Evolutionary conservation across 495 filamentous ascomycete species (phyloP), one percentile per base, ranked within the genome.

Genomic region (Xylona heveae): DNA sequence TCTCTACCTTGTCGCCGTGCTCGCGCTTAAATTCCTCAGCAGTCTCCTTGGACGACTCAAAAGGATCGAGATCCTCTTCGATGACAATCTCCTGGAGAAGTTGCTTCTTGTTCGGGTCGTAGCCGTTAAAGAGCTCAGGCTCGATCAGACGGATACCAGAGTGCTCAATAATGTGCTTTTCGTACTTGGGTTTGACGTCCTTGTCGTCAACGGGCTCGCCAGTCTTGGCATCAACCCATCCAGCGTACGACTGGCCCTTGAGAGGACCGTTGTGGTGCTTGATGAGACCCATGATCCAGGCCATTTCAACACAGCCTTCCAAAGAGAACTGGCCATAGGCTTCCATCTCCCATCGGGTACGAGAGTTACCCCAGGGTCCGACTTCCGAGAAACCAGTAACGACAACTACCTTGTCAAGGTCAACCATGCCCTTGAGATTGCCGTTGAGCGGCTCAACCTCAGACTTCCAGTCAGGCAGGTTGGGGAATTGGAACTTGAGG

Each of bases 231-330:
- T 99, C 88, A 34, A 95, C 83, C 88, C 88, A 99, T 35, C 88
- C 88, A 30, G 88, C 79, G 55, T 99, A 95, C 25, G 74, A 71
- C 59, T 92, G 76, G 48, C 90, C 88, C 57, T 95, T 95, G 49
- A 99, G 72, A 5, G 82, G 79, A n/a, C 88, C 90, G 41, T 95
- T 94, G 58, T 92, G 80, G 50, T 99, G 90, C 58, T 78, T 91
- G 55, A 99, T 95, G 36, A 95, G 73, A 35, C 90, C 90, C 88
- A 95, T 99, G 48, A 99, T 79, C 88, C 88, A 99, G 19, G 88
- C 82, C 88, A 99, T 95, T 54, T 99, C 88, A 36, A 99, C 75
- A 47, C 88, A 95, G 12, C 88, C 88, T 53, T 95, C 88, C 12
- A 95, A 71, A 12, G 90, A 95, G 60, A 99, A 99, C 46, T 90